Conservation (phyloP, 495 filamentous ascomycete genomes). For the Hyphodiscus hymeniophilus region DNA sequence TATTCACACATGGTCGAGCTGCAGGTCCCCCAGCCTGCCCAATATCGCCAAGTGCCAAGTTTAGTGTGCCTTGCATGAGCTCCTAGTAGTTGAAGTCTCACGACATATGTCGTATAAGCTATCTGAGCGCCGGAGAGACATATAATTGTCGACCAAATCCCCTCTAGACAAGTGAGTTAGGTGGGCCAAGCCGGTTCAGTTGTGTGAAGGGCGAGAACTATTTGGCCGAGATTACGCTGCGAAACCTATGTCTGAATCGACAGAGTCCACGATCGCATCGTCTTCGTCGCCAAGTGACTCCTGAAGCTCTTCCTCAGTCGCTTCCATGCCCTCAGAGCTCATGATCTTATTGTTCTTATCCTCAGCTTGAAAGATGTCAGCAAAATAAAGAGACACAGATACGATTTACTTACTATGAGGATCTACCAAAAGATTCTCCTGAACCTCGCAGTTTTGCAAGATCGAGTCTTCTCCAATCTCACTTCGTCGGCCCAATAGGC, state of each 20-base stretch:
- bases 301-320: constrained; percentile 41
- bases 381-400: neutral
- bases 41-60: no score
- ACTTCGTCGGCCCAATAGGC: constrained; percentile 67
- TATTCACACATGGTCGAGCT: no score
- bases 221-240: no score
- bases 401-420: constrained; percentile 54
- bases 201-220: no score
- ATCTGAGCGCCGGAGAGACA: no score
- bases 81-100: no score
- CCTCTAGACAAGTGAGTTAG: no score
- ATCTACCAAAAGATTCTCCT: constrained; percentile 75
- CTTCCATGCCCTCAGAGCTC: constrained; percentile 70
- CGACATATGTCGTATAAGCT: no score
- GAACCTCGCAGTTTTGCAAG: constrained; percentile 82
- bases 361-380: constrained; percentile 39
- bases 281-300: constrained; percentile 29
- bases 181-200: no score
- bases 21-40: no score
- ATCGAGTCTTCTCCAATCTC: constrained; percentile 67
- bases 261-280: constrained; percentile 16
- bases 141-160: no score
- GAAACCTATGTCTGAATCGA: constrained; percentile 1
- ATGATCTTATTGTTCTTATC: constrained; percentile 83
- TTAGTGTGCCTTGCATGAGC: no score